phyloP scores from a whole-genome alignment of 352 stramenopile species.

The Phytophthora aleatoria region DNA sequence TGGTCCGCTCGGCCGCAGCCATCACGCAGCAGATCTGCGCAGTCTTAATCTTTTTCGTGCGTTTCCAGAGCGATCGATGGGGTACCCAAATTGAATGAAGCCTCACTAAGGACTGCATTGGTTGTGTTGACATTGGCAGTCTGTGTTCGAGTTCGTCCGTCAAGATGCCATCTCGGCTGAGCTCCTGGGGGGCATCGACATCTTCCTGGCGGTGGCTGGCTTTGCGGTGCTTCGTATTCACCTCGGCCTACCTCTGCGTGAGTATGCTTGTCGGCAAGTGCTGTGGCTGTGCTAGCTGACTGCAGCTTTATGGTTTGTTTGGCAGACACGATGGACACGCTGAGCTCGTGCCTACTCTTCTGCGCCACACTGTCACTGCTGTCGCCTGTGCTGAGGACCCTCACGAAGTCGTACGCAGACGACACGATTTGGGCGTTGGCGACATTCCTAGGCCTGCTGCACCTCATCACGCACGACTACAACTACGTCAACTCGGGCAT shows the following conservation, averaged over 20 bases:
- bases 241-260: constrained; percentile 46
- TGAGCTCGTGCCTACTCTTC: constrained; percentile 83
- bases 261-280: constrained; percentile 13
- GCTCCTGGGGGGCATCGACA: constrained; percentile 61
- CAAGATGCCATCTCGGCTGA: constrained; percentile 58
- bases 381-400: constrained; percentile 89
- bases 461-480: constrained; percentile 93
- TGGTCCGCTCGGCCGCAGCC: constrained; percentile 83
- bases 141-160: constrained; percentile 76
- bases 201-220: constrained; percentile 55
- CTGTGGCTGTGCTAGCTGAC: background rate
- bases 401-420: constrained; percentile 90
- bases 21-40: constrained; percentile 91
- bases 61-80: background rate
- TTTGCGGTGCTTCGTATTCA: constrained; percentile 59
- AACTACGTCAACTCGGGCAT: constrained; percentile 86
- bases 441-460: constrained; percentile 74
- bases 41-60: constrained; percentile 89
- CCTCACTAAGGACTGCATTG: background rate
- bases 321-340: constrained; percentile 51
- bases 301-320: background rate
- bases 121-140: constrained; percentile 36
- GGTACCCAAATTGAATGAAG: background rate
- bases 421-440: constrained; percentile 93
- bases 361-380: constrained; percentile 85